phyloP scores from a whole-genome alignment of 768 basidiomycete genomes.

The Paxillus rubicundulus region DNA sequence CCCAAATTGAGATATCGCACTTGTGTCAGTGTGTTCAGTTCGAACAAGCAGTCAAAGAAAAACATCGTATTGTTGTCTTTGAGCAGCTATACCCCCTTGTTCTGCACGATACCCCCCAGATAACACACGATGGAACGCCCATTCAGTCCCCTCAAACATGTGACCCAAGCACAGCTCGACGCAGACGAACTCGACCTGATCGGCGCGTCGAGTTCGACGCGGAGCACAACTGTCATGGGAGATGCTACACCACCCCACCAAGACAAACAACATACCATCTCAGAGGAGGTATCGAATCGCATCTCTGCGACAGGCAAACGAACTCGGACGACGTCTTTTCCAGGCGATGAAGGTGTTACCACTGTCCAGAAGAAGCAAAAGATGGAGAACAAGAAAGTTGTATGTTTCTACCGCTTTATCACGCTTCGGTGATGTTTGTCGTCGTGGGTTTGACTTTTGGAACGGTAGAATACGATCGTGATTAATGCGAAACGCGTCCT shows the following conservation, averaged over 20 bases:
- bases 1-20: background rate
- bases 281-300: conserved; percentile 12
- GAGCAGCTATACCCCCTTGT: too few species aligned
- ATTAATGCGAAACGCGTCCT: conserved; percentile 36
- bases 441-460: background rate
- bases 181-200: conserved; percentile 33
- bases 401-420: conserved; percentile 17
- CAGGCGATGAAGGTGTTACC: background rate
- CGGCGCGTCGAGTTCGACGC: conserved; percentile 21
- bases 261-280: background rate
- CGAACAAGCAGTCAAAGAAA: background rate
- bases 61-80: background rate
- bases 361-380: conserved; percentile 30
- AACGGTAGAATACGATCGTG: conserved; percentile 39
- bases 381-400: conserved; percentile 40
- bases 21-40: conserved; percentile 3
- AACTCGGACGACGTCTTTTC: conserved; percentile 6
- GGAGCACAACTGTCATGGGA: conserved; percentile 27
- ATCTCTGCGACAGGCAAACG: conserved; percentile 15
- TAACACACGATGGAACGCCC: background rate
- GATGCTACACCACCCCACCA: conserved; percentile 24
- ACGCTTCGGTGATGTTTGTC: background rate
- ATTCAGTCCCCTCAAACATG: background rate
- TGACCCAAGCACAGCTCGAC: background rate
- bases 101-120: background rate